Base-by-base conservation (phyloP, 768 basidiomycete genomes). In the Naganishia friedmannii region DNA sequence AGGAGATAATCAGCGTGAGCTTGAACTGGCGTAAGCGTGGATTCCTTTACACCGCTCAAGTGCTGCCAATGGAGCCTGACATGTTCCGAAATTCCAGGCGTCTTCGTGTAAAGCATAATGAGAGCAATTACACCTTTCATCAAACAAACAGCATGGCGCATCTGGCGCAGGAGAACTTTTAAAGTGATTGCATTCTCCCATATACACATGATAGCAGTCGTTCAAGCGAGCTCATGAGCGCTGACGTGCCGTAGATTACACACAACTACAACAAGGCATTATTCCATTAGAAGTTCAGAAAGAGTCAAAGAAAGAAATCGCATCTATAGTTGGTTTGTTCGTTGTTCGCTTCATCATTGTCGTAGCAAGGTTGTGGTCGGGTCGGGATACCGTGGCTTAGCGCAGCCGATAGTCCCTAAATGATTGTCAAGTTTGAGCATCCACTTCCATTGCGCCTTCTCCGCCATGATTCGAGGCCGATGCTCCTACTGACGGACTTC, bases 391-490 rank as follows among this genome's bases (percentile, higher is more conserved):
- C 54, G 15, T 17, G 54, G 31, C n/a, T 23, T 63, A 63, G 21
- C 60, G 60, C 5, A 63, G 7, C 28, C 60, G 37, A 23, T 45
- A 63, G 42, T 63, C 42, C 39, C 39, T 42, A 29, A 63, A 63
- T 63, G 39, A 63, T 45, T 45, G 60, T 69, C 70, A 79, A 21
- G 75, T 76, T 69, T 72, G 71, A 9, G 74, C 74, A 67, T 80
- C 79, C 42, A 80, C 74, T 67, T 80, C 79, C 79, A 80, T 80
- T 15, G 65, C 70, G 39, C 66, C 65, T 26, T 58, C 63, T 3
- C 57, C 48, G 8, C 42, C 42, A 10, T 34, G 46, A 21, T 39
- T 51, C 15, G 29, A 26, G 12, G 23, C 46, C 4, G 63, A 23
- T 0, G 45, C 37, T 31, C 23, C 46, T n/a, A 68, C 53, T 21